Percentiles rank a stretch among this genome's conserved stretches.
These are phyloP conservation scores for Furcasterigmium sp. DNA, from an alignment of 2,329 filamentous ascomycete genomes.

Conservation along the genomic window DNA sequence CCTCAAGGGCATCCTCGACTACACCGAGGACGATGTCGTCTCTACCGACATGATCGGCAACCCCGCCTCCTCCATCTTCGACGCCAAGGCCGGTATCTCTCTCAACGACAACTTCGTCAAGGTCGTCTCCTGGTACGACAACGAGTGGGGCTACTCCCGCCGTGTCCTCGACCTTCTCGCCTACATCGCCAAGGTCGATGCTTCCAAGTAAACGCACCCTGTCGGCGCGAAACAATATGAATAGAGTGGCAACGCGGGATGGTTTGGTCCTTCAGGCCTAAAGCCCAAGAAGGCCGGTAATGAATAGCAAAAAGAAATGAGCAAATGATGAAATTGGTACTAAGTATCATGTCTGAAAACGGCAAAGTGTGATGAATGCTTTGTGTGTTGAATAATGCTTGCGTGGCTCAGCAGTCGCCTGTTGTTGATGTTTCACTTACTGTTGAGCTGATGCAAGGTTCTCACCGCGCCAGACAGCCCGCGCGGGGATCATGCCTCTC, in stretches of 20 bases:
- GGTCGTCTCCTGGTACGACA: constrained; percentile 97
- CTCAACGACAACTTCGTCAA: constrained; percentile 99
- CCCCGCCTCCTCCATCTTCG: constrained; percentile 93
- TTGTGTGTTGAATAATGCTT: no score
- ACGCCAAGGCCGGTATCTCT: constrained; percentile 97
- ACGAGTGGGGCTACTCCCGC: constrained; percentile 99
- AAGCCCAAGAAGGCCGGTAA: constrained; percentile 8
- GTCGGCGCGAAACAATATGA: no score
- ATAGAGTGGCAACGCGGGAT: no score
- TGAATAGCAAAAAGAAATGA: constrained; percentile 10
- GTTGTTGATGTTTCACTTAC: no score
- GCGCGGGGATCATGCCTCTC: no score
- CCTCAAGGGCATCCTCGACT: constrained; percentile 87
- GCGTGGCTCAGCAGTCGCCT: no score
- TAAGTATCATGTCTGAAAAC: no score
- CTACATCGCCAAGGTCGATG: constrained; percentile 77
- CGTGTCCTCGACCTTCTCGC: constrained; percentile 79
- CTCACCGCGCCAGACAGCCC: no score
- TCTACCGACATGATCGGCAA: constrained; percentile 92
- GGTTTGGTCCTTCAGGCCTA: constrained; percentile 1
- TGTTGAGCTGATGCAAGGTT: no score
- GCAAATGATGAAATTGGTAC: constrained; percentile 2
- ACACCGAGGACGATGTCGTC: constrained; percentile 97
- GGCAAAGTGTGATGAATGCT: no score
- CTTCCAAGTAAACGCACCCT: constrained; percentile 37